Percentiles rank a stretch among this genome's conserved stretches.
These are phyloP conservation scores for Celoporthe dispersa DNA, from an alignment of 2,329 filamentous ascomycete genomes.

Conservation along the genomic window DNA sequence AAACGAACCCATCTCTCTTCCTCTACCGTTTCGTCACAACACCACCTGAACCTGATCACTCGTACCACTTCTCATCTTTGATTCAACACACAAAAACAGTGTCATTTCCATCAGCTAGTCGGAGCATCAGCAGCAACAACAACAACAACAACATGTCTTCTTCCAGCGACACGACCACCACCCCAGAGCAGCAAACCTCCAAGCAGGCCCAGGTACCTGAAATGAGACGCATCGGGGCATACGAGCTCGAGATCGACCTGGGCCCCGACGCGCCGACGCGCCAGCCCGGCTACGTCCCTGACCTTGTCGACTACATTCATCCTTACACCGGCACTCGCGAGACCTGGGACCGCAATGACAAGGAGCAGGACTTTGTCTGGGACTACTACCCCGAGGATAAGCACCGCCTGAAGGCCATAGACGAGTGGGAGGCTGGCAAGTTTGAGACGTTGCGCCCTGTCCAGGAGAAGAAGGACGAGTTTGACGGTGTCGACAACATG, in stretches of 20 bases:
- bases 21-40: neutral
- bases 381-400: neutral
- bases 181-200: no score
- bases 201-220: neutral
- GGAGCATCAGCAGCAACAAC: no score
- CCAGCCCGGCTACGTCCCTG: neutral
- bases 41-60: neutral
- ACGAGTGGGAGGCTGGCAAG: neutral
- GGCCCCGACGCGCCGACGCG: neutral
- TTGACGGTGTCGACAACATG: neutral
- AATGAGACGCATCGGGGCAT: neutral
- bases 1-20: neutral
- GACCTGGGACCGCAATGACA: constrained; percentile 12
- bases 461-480: neutral
- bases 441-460: neutral
- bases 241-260: neutral
- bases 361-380: neutral
- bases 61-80: neutral
- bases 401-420: neutral
- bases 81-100: neutral
- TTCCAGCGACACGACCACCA: neutral
- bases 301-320: neutral
- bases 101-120: no score
- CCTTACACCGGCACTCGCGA: neutral
- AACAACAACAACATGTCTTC: neutral